Evolutionary conservation across 495 filamentous ascomycete species (phyloP).

Genomic region (Sporormia fimetaria): DNA sequence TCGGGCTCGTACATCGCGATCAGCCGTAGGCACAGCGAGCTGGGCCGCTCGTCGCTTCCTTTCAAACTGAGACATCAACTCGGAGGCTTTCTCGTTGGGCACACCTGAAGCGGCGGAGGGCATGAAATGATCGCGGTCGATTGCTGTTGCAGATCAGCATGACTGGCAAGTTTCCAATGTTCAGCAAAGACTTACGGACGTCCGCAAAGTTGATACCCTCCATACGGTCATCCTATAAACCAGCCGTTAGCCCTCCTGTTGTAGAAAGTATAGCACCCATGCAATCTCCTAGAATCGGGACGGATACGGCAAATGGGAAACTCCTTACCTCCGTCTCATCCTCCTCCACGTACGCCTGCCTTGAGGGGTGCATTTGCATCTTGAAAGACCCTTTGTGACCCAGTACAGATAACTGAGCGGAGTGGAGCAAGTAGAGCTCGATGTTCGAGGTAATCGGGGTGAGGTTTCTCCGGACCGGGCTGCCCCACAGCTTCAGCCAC

Average conservation of each 20-base stretch:
- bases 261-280: slow-evolving; percentile 4
- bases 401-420: too few species aligned
- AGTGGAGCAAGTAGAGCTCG: too few species aligned
- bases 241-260: slow-evolving; percentile 4
- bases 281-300: too few species aligned
- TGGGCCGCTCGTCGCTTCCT: slow-evolving; percentile 78
- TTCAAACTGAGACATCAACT: slow-evolving; percentile 79
- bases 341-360: slow-evolving; percentile 95
- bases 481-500: too few species aligned
- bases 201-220: slow-evolving; percentile 62
- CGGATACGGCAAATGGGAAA: background rate
- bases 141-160: slow-evolving; percentile 39
- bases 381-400: too few species aligned
- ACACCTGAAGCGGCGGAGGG: slow-evolving; percentile 61
- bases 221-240: slow-evolving; percentile 46
- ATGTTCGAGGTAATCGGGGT: too few species aligned
- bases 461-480: too few species aligned
- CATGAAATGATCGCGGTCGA: slow-evolving; percentile 78
- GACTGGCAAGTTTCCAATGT: background rate
- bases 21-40: slow-evolving; percentile 91
- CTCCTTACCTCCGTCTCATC: slow-evolving; percentile 53
- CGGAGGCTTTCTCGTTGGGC: slow-evolving; percentile 77
- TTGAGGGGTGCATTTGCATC: slow-evolving; percentile 72
- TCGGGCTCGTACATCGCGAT: slow-evolving; percentile 68
- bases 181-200: slow-evolving; percentile 49